Evolutionary conservation across 2,329 filamentous ascomycete genomes (phyloP), one percentile per base, ranked within the genome.

Genomic region (Metarhizium rileyi): DNA sequence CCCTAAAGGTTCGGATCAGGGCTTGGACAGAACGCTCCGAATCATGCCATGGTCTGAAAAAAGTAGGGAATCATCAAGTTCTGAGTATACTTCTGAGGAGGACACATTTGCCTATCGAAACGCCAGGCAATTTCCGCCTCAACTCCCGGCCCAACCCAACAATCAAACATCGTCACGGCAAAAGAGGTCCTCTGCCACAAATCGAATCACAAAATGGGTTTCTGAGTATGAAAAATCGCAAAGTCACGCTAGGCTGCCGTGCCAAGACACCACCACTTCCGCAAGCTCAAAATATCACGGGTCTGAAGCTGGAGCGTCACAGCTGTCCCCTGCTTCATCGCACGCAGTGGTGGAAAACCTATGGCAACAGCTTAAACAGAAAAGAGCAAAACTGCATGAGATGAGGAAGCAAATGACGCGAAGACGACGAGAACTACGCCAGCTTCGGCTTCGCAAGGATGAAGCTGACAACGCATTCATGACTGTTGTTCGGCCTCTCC

Each of bases 381-480:
- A 64, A 28, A 58, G 67, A 10, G 54, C 56, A 7, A 61, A 55
- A 26, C 23, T 67, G 12, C 56, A 57, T 25, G 57, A 57, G 1
- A 61, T 64, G 23, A 66, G 62, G 46, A 46, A 46, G 3, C 51
- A 61, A 14, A 71, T 70, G 64, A 56, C 62, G 3, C 48, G 49
- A 16, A 62, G 59, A 45, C 61, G 69, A 28, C 62, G 58, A 30
- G 55, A 60, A 33, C 46, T 71, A 35, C 58, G 59, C 38, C 52
- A 61, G 4, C 49, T 67, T 18, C 64, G 69, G 1, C 61, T 55
- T 18, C 55, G 53, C 23, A 67, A 62, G 47, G 63, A 68, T 36
- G 59, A 63, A 25, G 61, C 66, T 5, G 70, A 71, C 45, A 70
- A 71, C 53, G 59, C 59, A 1, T 69, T 71, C 43, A 70, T 71